Conservation (phyloP, 2,329 filamentous ascomycete species). For the Camptophora hylomeconis region DNA sequence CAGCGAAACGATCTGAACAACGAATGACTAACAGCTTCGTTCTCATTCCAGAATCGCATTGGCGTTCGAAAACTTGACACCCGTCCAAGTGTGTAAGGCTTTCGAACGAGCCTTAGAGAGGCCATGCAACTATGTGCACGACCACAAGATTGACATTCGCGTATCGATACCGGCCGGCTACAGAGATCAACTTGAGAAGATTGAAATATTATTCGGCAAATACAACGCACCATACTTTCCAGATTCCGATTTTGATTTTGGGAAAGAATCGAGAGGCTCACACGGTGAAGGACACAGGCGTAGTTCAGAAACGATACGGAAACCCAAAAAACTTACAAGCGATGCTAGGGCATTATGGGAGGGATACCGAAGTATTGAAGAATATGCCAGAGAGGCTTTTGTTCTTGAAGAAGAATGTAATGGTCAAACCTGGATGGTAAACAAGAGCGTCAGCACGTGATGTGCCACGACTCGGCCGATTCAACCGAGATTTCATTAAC, state of each 20-base stretch:
- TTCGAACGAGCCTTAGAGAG: constrained; percentile 69
- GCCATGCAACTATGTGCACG: constrained; percentile 63
- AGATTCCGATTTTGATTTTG: constrained; percentile 39
- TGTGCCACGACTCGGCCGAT: too few species aligned
- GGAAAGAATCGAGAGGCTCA: constrained; percentile 11
- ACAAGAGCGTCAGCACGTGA: constrained; percentile 23
- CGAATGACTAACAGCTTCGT: too few species aligned
- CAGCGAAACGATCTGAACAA: too few species aligned
- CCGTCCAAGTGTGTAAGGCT: constrained; percentile 64
- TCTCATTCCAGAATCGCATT: constrained; percentile 77
- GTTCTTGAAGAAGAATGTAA: constrained; percentile 90
- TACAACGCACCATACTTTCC: constrained; percentile 51
- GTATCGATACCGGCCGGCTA: constrained; percentile 83
- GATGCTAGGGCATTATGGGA: constrained; percentile 80
- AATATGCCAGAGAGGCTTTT: constrained; percentile 90
- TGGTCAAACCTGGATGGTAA: constrained; percentile 81
- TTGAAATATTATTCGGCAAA: constrained; percentile 47
- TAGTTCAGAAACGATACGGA: constrained; percentile 4
- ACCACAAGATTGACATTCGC: constrained; percentile 62
- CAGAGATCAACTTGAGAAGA: constrained; percentile 64
- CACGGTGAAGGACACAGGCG: constrained; percentile 4
- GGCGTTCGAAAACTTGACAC: constrained; percentile 80
- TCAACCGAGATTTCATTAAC: too few species aligned
- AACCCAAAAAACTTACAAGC: constrained; percentile 45
- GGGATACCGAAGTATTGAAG: constrained; percentile 77